Evolutionary conservation across 2,329 filamentous ascomycete genomes (phyloP).

Genomic region (Aspergillus brunneoviolaceus): DNA sequence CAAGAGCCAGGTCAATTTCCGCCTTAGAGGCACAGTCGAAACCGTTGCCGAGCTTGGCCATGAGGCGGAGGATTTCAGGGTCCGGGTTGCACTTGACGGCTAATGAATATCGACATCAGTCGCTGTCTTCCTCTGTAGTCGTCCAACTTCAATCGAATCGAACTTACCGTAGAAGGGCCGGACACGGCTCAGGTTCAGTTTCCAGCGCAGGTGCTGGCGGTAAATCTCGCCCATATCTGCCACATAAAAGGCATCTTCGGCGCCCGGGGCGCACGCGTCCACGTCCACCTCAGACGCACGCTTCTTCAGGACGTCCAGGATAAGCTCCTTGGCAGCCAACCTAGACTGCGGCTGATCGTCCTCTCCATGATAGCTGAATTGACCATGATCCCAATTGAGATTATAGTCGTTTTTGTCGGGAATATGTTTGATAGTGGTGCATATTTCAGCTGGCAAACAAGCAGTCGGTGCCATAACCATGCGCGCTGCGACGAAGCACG

Average conservation of each 20-base stretch:
- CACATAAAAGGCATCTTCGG: slow-evolving; percentile 97
- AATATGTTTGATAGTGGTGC: slow-evolving; percentile 34
- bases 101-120: slow-evolving; percentile 34
- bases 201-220: slow-evolving; percentile 97
- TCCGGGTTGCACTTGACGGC: slow-evolving; percentile 99
- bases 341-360: slow-evolving; percentile 44
- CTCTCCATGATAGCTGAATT: slow-evolving; percentile 46
- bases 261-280: slow-evolving; percentile 83
- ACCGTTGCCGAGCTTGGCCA: slow-evolving; percentile 84
- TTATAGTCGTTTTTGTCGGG: slow-evolving; percentile 35
- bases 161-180: slow-evolving; percentile 90
- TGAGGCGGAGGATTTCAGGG: slow-evolving; percentile 79
- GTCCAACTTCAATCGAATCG: not conserved
- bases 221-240: slow-evolving; percentile 98
- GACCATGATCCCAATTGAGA: slow-evolving; percentile 27
- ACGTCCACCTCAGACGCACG: slow-evolving; percentile 82
- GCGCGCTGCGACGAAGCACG: slow-evolving; percentile 36
- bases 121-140: not conserved
- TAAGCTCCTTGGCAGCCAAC: slow-evolving; percentile 70
- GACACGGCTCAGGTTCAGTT: slow-evolving; percentile 85
- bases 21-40: slow-evolving; percentile 98
- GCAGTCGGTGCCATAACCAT: slow-evolving; percentile 73
- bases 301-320: slow-evolving; percentile 81
- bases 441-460: slow-evolving; percentile 53
- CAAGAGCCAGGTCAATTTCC: slow-evolving; percentile 90